Conservation (phyloP, 2,329 filamentous ascomycete species). For the Scedosporium aurantiacum region DNA sequence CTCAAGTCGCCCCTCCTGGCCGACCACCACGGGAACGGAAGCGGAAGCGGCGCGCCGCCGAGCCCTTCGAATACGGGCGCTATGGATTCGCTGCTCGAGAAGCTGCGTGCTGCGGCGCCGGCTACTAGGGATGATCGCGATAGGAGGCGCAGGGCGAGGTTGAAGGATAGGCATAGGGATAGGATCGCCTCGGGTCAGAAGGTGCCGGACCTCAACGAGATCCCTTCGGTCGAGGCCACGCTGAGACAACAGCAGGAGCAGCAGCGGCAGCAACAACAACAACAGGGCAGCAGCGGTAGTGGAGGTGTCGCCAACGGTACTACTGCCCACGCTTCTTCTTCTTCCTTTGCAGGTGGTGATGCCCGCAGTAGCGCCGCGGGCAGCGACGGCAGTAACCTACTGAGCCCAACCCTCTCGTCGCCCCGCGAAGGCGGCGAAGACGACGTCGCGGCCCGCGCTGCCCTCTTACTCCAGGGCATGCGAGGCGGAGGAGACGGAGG, state of each 20-base stretch:
- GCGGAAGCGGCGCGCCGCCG: conserved; percentile 33
- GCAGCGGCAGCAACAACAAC: neutral
- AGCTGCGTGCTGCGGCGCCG: conserved; percentile 83
- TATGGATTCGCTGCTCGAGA: conserved; percentile 93
- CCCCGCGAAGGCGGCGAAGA: conserved; percentile 41
- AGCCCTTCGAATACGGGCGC: conserved; percentile 71
- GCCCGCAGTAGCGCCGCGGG: neutral
- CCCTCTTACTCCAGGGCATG: conserved; percentile 73
- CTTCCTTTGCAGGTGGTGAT: too few species aligned
- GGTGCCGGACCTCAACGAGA: conserved; percentile 59
- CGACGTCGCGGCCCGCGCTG: conserved; percentile 77
- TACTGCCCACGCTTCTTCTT: too few species aligned
- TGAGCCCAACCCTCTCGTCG: conserved; percentile 36
- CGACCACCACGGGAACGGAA: conserved; percentile 19
- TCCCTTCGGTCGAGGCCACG: conserved; percentile 35
- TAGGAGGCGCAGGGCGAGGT: conserved; percentile 69
- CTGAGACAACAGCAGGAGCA: conserved; percentile 10
- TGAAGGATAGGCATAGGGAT: conserved; percentile 85
- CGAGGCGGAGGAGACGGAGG: conserved; percentile 54
- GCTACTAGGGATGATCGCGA: conserved; percentile 84
- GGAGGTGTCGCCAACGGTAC: neutral
- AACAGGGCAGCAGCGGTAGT: neutral
- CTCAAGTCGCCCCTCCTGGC: conserved; percentile 47
- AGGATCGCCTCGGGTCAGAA: conserved; percentile 82
- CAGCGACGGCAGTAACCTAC: conserved; percentile 4